A percentile compares a stretch with the other conserved stretches of the same genome.
These are phyloP conservation scores for Aspergillus sclerotioniger DNA, from an alignment of 495 filamentous ascomycete species.

Conservation along the genomic window DNA sequence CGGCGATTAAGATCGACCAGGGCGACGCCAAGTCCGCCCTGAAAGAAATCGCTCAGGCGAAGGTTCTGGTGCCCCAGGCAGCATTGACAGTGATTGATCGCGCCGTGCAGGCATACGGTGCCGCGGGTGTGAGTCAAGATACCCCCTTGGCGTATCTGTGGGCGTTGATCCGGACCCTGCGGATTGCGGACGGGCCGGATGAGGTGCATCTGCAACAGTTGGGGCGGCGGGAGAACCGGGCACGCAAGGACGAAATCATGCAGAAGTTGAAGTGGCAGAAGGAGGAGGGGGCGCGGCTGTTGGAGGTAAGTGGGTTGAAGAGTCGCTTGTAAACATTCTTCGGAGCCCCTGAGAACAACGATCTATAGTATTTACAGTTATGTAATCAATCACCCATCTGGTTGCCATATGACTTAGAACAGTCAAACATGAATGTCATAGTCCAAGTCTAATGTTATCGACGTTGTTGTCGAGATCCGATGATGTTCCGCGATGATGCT, in stretches of 20 bases:
- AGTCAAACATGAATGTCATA: no score
- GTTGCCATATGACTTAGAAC: no score
- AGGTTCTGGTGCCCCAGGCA: slow-evolving; percentile 77
- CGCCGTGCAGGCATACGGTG: slow-evolving; percentile 83
- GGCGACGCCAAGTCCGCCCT: slow-evolving; percentile 75
- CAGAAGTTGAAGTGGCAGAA: slow-evolving; percentile 64
- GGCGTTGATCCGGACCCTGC: slow-evolving; percentile 76
- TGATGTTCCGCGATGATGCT: no score
- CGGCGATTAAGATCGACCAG: slow-evolving; percentile 85
- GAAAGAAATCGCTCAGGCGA: slow-evolving; percentile 83
- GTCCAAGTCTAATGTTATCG: no score
- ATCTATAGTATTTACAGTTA: no score
- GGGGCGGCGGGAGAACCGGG: slow-evolving; percentile 78
- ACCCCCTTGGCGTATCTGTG: slow-evolving; percentile 86
- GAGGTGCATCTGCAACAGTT: slow-evolving; percentile 93
- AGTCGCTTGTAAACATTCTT: slow-evolving; percentile 34
- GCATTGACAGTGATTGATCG: slow-evolving; percentile 80
- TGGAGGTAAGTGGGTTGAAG: slow-evolving; percentile 59
- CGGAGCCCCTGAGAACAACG: no score
- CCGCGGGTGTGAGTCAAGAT: slow-evolving; percentile 84
- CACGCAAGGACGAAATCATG: slow-evolving; percentile 57
- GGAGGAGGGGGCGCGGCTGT: slow-evolving; percentile 60
- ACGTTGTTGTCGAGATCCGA: no score
- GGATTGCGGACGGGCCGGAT: slow-evolving; percentile 88
- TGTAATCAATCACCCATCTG: no score